phyloP scores from a whole-genome alignment of 768 basidiomycete genomes.

The Pisolithus microcarpus region DNA sequence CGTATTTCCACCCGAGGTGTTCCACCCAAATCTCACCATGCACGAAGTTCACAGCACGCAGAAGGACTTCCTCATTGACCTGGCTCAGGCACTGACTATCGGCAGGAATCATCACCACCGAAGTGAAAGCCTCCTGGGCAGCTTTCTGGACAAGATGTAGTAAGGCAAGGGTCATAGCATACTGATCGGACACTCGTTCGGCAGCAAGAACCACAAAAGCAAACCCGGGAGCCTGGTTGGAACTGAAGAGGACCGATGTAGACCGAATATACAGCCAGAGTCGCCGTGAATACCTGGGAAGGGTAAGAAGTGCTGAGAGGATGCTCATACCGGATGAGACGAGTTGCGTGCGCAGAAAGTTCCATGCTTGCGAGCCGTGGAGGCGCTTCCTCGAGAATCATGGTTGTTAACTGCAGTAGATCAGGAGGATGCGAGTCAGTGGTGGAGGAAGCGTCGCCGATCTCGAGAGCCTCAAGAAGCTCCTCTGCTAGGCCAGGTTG shows the following conservation, averaged over 20 bases:
- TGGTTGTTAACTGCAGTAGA: slow-evolving; percentile 71
- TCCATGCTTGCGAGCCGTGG: slow-evolving; percentile 40
- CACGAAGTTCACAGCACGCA: too few species aligned
- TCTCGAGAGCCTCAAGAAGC: slow-evolving; percentile 62
- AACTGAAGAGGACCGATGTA: too few species aligned
- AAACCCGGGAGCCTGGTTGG: slow-evolving; percentile 44
- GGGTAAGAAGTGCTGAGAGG: slow-evolving; percentile 64
- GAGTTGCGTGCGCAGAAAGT: slow-evolving; percentile 48
- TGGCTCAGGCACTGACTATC: slow-evolving; percentile 56
- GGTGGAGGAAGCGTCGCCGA: slow-evolving; percentile 26
- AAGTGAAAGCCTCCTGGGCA: slow-evolving; percentile 62
- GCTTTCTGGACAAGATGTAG: slow-evolving; percentile 71
- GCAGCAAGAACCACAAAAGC: slow-evolving; percentile 60
- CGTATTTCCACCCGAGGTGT: too few species aligned
- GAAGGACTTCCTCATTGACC: too few species aligned
- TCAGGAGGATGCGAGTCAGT: slow-evolving; percentile 54
- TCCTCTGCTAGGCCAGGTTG: slow-evolving; percentile 57
- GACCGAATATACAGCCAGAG: slow-evolving; percentile 88
- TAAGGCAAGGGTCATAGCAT: slow-evolving; percentile 80
- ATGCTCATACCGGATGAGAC: slow-evolving; percentile 80
- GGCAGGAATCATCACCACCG: slow-evolving; percentile 39
- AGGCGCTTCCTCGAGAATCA: slow-evolving; percentile 76
- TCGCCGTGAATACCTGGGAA: slow-evolving; percentile 69
- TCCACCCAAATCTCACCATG: too few species aligned
- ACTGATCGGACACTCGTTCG: slow-evolving; percentile 65